These are phyloP conservation scores for Clonostachys rhizophaga DNA, from an alignment of 2,329 filamentous ascomycete genomes.

Conservation along the genomic window DNA sequence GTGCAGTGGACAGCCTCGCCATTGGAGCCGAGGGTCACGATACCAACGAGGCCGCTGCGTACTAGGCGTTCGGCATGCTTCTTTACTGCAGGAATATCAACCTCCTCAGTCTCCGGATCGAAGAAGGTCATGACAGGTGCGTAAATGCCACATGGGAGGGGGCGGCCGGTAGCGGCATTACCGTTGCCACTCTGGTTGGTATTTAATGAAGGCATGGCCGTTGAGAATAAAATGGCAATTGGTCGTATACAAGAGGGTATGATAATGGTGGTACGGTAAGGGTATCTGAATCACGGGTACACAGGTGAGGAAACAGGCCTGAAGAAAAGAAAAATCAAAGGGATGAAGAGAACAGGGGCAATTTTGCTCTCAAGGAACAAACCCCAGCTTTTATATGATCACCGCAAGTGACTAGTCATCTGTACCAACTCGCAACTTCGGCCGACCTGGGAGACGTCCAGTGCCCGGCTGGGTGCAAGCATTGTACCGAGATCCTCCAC, in stretches of 20 bases:
- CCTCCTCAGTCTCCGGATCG: slow-evolving; percentile 74
- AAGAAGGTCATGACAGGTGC: slow-evolving; percentile 91
- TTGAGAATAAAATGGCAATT: not conserved
- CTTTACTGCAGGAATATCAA: slow-evolving; percentile 76
- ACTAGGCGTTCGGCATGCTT: slow-evolving; percentile 76
- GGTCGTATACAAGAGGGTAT: not conserved
- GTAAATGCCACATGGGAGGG: slow-evolving; percentile 78
- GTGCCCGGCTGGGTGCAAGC: no score
- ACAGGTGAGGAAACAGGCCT: not conserved
- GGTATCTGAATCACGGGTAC: not conserved
- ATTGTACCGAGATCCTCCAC: no score
- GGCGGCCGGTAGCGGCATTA: slow-evolving; percentile 31
- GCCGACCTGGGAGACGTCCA: no score
- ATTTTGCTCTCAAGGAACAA: no score
- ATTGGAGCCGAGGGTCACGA: slow-evolving; percentile 87
- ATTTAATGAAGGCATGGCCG: not conserved
- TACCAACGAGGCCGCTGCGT: slow-evolving; percentile 71
- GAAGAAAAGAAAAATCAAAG: no score
- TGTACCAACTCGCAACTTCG: no score
- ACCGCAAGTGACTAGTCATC: no score
- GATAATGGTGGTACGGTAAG: not conserved
- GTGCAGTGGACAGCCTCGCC: slow-evolving; percentile 85
- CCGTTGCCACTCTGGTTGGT: not conserved
- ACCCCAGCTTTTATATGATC: no score
- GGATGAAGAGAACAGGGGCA: no score